A percentile compares a stretch with the other conserved stretches of the same genome.
Conservation (phyloP, 2,329 filamentous ascomycete genomes). For the Fusarium sp. region DNA sequence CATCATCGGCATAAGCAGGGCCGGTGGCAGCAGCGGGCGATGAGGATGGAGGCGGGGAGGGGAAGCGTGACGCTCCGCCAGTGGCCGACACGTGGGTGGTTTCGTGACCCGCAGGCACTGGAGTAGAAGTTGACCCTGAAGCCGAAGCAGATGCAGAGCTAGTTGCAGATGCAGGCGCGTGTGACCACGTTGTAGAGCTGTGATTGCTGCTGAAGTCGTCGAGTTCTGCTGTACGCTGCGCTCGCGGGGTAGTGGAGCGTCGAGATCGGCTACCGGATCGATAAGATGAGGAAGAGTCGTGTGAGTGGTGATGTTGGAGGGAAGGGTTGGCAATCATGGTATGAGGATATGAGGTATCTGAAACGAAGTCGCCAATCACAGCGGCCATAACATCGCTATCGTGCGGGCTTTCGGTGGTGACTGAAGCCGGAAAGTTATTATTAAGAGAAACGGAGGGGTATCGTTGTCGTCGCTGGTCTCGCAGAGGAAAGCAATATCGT, state of each 20-base stretch:
- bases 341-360: constrained; percentile 78
- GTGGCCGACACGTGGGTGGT: constrained; percentile 49
- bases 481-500: constrained; percentile 38
- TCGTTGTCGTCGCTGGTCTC: constrained; percentile 39
- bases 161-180: constrained; percentile 34
- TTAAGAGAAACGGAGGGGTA: constrained; percentile 39
- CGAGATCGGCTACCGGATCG: constrained; percentile 49
- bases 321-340: constrained; percentile 72
- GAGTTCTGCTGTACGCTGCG: constrained; percentile 42
- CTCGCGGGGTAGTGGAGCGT: constrained; percentile 49
- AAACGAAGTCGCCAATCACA: constrained; percentile 77
- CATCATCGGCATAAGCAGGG: constrained; percentile 56
- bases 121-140: constrained; percentile 40
- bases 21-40: constrained; percentile 58
- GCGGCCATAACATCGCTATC: constrained; percentile 69
- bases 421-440: constrained; percentile 8
- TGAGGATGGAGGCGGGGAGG: constrained; percentile 67
- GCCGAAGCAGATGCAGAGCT: constrained; percentile 19
- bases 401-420: constrained; percentile 21
- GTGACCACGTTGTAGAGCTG: constrained; percentile 31
- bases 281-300: constrained; percentile 53
- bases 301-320: constrained; percentile 60
- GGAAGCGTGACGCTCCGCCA: constrained; percentile 62
- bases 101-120: constrained; percentile 41
- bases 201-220: constrained; percentile 34